phyloP scores from a whole-genome alignment of 768 basidiomycete genomes.

The Galerina marginata region DNA sequence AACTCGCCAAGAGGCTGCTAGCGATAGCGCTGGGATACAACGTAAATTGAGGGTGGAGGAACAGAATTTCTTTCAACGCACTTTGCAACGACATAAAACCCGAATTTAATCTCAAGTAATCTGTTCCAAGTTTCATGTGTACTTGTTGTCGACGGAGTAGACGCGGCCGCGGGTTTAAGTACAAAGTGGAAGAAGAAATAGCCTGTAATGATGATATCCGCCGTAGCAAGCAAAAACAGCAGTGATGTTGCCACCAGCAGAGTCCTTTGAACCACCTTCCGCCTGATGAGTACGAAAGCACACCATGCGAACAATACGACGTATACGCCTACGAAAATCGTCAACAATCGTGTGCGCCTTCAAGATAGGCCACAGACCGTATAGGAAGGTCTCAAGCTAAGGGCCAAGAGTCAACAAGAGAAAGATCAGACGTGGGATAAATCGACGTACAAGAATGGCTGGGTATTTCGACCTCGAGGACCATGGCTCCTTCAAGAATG shows the following conservation, averaged over 20 bases:
- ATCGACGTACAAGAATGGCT: conserved; percentile 27
- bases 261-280: conserved; percentile 11
- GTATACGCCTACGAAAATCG: conserved; percentile 19
- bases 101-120: conserved; percentile 26
- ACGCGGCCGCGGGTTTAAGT: neutral
- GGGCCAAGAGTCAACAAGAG: neutral
- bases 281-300: conserved; percentile 16
- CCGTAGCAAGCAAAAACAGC: conserved; percentile 26
- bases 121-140: conserved; percentile 18
- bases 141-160: neutral
- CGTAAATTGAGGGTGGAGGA: neutral
- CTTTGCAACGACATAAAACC: conserved; percentile 26
- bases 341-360: neutral
- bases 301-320: conserved; percentile 24
- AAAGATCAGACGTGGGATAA: neutral
- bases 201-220: conserved; percentile 24
- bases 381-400: conserved; percentile 28
- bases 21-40: conserved; percentile 18
- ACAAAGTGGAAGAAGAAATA: conserved; percentile 30
- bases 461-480: conserved; percentile 27
- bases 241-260: conserved; percentile 15
- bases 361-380: conserved; percentile 15
- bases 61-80: conserved; percentile 5
- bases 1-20: conserved; percentile 25
- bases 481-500: conserved; percentile 29